Evolutionary conservation across 2,329 filamentous ascomycete genomes (phyloP).

Genomic region (Lachnellula willkommii): DNA sequence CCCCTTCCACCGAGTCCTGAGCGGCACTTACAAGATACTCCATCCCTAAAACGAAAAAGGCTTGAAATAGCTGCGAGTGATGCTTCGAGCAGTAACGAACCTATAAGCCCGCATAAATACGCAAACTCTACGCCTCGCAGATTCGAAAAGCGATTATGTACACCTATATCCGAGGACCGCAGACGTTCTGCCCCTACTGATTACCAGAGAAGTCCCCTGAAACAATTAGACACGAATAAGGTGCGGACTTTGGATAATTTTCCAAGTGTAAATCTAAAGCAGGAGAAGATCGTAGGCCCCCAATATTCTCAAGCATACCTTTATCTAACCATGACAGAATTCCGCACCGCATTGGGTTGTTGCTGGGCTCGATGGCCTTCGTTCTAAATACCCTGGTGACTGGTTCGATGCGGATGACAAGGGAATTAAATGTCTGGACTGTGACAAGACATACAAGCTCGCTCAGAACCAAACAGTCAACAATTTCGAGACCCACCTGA

Average conservation of each 20-base stretch:
- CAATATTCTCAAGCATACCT: background rate
- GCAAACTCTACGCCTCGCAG: constrained; percentile 11
- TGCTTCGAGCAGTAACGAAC: constrained; percentile 6
- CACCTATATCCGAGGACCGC: constrained; percentile 3
- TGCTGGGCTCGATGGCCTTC: background rate
- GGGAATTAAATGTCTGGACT: constrained; percentile 1
- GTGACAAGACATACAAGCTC: background rate
- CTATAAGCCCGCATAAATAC: constrained; percentile 9
- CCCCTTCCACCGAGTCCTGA: constrained; percentile 2
- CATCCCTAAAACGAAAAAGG: constrained; percentile 8
- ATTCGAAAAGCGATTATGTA: background rate
- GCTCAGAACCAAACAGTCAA: background rate
- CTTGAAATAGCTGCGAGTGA: constrained; percentile 13
- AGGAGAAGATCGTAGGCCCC: background rate
- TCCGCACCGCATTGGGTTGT: background rate
- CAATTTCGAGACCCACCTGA: constrained; percentile 3
- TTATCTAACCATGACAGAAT: background rate
- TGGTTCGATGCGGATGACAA: background rate
- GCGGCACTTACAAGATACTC: constrained; percentile 1
- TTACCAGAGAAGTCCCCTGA: background rate
- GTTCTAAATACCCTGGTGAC: background rate
- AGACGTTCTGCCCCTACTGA: constrained; percentile 3
- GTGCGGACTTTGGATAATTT: background rate
- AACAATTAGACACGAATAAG: background rate
- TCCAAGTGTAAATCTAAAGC: background rate